These are phyloP conservation scores for Prunus mume DNA, from an alignment of 306 rosid species.

Conservation along the genomic window DNA sequence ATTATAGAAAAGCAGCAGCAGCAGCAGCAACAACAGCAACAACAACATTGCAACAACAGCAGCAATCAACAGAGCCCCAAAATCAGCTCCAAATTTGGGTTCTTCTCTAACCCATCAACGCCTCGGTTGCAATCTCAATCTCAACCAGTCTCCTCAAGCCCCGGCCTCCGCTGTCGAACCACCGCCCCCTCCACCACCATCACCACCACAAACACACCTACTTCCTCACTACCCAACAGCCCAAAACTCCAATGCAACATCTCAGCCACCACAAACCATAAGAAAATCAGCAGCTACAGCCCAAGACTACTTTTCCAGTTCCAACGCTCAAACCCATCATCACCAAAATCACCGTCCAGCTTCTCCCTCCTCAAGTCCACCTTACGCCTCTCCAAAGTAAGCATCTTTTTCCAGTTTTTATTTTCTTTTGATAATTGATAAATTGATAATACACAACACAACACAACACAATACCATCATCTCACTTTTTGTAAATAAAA, in stretches of 20 bases:
- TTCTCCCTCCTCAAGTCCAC: slow-evolving; percentile 77
- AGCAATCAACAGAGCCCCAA: slow-evolving; percentile 45
- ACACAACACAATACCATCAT: no score
- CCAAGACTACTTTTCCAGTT: slow-evolving; percentile 36
- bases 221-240: slow-evolving; percentile 62
- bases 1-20: slow-evolving; percentile 37
- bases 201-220: slow-evolving; percentile 28
- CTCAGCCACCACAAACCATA: slow-evolving; percentile 17
- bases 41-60: slow-evolving; percentile 9
- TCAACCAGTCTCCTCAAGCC: slow-evolving; percentile 37
- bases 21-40: slow-evolving; percentile 25
- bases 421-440: not conserved
- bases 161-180: slow-evolving; percentile 81
- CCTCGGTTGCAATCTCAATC: slow-evolving; percentile 65
- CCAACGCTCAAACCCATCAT: slow-evolving; percentile 61
- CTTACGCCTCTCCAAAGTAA: slow-evolving; percentile 66
- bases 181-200: slow-evolving; percentile 17
- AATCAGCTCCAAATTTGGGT: slow-evolving; percentile 67
- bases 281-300: slow-evolving; percentile 34
- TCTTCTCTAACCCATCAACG: slow-evolving; percentile 85
- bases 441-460: no score
- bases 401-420: not conserved
- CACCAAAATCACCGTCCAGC: slow-evolving; percentile 80
- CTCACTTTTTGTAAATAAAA: no score
- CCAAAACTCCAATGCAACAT: slow-evolving; percentile 69